phyloP scores from a whole-genome alignment of 768 basidiomycete genomes.

The Lentinus brumalis region DNA sequence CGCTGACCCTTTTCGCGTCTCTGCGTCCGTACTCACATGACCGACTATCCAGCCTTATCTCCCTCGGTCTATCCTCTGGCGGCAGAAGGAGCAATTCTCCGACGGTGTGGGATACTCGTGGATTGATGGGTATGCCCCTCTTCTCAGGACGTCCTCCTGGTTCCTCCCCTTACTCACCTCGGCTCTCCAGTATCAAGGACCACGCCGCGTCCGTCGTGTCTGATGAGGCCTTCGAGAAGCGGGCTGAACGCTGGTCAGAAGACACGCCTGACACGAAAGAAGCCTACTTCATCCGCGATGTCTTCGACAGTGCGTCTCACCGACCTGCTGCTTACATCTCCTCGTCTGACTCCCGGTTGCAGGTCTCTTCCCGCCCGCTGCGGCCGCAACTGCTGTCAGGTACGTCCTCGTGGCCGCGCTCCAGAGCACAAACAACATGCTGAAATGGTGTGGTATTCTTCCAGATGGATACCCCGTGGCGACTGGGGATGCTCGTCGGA shows the following conservation, averaged over 20 bases:
- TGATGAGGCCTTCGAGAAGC: conserved; percentile 77
- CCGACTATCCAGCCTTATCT: conserved; percentile 73
- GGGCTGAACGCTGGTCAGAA: conserved; percentile 71
- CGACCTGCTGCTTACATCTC: background rate
- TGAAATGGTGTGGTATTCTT: background rate
- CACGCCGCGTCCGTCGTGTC: conserved; percentile 75
- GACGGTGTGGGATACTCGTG: conserved; percentile 99
- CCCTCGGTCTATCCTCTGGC: conserved; percentile 92
- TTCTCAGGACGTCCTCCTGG: background rate
- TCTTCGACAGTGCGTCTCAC: conserved; percentile 71
- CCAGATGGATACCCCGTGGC: conserved; percentile 88
- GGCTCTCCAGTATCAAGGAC: conserved; percentile 74
- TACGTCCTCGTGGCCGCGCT: conserved; percentile 36
- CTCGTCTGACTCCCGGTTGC: background rate
- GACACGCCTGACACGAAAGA: conserved; percentile 96
- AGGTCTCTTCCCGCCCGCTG: conserved; percentile 85
- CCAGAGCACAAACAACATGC: background rate
- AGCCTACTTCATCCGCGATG: conserved; percentile 89
- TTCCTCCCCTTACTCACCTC: background rate
- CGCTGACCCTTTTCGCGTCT: background rate
- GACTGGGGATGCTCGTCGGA: conserved; percentile 97
- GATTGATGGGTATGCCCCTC: conserved; percentile 82
- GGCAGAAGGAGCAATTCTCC: conserved; percentile 99
- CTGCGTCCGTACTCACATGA: conserved; percentile 4
- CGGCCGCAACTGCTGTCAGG: conserved; percentile 90